These are phyloP conservation scores for Hortiboletus flavorubellus DNA, from an alignment of 768 basidiomycete species.

Conservation along the genomic window DNA sequence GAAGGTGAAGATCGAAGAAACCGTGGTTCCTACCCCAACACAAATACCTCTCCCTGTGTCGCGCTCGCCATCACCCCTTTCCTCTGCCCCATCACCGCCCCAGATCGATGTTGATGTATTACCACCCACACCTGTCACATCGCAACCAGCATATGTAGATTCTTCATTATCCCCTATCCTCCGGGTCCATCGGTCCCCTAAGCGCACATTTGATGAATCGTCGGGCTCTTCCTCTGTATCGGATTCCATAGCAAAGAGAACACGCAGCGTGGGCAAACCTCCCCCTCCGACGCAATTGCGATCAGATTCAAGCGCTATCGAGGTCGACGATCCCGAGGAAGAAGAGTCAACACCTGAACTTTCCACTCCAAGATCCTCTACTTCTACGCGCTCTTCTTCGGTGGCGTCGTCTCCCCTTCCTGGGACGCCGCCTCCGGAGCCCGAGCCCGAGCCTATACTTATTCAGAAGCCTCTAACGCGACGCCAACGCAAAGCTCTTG, in stretches of 20 bases:
- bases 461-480: slow-evolving; percentile 50
- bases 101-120: slow-evolving; percentile 28
- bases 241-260: slow-evolving; percentile 36
- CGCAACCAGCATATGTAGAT: slow-evolving; percentile 11
- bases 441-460: slow-evolving; percentile 10
- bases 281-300: slow-evolving; percentile 12
- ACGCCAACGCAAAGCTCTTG: slow-evolving; percentile 65
- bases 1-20: slow-evolving; percentile 23
- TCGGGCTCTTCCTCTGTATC: slow-evolving; percentile 41
- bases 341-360: slow-evolving; percentile 41
- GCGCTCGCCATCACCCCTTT: slow-evolving; percentile 36
- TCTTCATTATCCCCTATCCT: slow-evolving; percentile 18
- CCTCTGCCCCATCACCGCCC: slow-evolving; percentile 21
- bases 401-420: slow-evolving; percentile 36
- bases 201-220: slow-evolving; percentile 59
- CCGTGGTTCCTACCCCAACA: slow-evolving; percentile 23
- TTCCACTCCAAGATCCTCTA: slow-evolving; percentile 36
- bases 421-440: slow-evolving; percentile 32
- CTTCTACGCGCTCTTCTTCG: slow-evolving; percentile 32
- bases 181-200: slow-evolving; percentile 48
- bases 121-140: slow-evolving; percentile 26
- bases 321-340: slow-evolving; percentile 30
- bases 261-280: slow-evolving; percentile 29
- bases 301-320: slow-evolving; percentile 18
- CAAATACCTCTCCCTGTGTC: slow-evolving; percentile 39